Percentiles rank a stretch among this genome's conserved stretches.
phyloP scores from a whole-genome alignment of 805 yeast genomes.

The Candida fluviatilis region DNA sequence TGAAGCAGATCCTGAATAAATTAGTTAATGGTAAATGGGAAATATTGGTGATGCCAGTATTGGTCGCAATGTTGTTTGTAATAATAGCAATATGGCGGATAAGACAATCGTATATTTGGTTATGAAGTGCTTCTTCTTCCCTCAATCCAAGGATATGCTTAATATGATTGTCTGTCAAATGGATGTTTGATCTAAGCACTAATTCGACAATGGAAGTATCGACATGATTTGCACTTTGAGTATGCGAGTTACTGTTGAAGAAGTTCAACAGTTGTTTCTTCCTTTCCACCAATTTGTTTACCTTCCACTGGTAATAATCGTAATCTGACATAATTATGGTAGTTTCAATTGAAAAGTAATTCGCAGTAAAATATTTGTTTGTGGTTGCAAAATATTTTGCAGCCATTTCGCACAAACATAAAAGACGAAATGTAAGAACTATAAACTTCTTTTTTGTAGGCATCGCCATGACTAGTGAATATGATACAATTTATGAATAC shows the following conservation, averaged over 20 bases:
- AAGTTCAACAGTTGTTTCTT: background rate
- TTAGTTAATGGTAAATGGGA: slow-evolving; percentile 20
- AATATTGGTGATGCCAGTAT: slow-evolving; percentile 1
- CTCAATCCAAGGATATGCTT: slow-evolving; percentile 7
- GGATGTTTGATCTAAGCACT: slow-evolving; percentile 8
- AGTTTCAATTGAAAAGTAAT: background rate
- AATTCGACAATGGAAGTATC: slow-evolving; percentile 10
- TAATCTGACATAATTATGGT: background rate
- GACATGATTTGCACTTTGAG: background rate
- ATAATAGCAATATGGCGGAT: background rate
- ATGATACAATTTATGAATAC: background rate
- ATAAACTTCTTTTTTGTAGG: background rate
- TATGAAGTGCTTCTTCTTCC: slow-evolving; percentile 1
- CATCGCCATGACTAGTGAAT: background rate
- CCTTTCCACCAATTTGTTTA: background rate
- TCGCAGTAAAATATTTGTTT: background rate
- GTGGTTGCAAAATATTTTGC: background rate
- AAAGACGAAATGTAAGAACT: background rate
- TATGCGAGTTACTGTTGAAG: background rate
- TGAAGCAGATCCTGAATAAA: slow-evolving; percentile 17
- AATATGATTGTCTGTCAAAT: slow-evolving; percentile 5
- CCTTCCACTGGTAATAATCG: slow-evolving; percentile 7
- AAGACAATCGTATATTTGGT: slow-evolving; percentile 1
- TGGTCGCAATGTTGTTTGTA: background rate
- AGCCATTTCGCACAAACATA: background rate